Percentiles rank a stretch among this genome's conserved stretches.
Evolutionary conservation across 148 eudicot genomes (phyloP).

Genomic region (Rhododendron henanense): DNA sequence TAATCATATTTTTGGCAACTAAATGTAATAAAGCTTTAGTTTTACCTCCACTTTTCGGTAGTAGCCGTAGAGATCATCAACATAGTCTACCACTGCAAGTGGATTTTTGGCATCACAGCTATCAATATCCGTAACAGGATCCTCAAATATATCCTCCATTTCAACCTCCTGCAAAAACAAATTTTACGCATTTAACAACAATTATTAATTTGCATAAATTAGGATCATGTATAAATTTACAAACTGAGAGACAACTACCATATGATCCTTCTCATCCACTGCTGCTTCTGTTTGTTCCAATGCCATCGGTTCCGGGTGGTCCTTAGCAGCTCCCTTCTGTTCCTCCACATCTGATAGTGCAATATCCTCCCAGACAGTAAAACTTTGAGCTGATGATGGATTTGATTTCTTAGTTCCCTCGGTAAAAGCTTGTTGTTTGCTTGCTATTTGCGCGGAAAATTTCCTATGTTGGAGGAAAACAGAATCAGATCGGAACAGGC

Average conservation of each 20-base stretch:
- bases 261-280: constrained; percentile 27
- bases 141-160: constrained; percentile 83
- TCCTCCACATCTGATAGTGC: constrained; percentile 34
- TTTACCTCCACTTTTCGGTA: constrained; percentile 74
- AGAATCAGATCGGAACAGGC: constrained; percentile 1
- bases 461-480: constrained; percentile 24
- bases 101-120: constrained; percentile 57
- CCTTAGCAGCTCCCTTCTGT: constrained; percentile 13
- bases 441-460: constrained; percentile 34
- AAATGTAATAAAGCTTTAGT: neutral
- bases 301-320: constrained; percentile 49
- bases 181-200: neutral
- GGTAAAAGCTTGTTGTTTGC: constrained; percentile 17
- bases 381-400: constrained; percentile 19
- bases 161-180: constrained; percentile 42
- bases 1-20: neutral
- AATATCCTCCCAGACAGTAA: constrained; percentile 28
- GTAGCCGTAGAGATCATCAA: constrained; percentile 61
- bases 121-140: constrained; percentile 59
- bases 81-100: constrained; percentile 61
- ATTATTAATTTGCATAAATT: neutral
- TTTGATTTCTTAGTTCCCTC: constrained; percentile 32
- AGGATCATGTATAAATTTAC: neutral
- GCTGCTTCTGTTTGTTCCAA: constrained; percentile 32
- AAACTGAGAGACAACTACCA: constrained; percentile 23